Base-by-base conservation (phyloP, 2,329 filamentous ascomycete genomes). In the Neonectria ditissima region DNA sequence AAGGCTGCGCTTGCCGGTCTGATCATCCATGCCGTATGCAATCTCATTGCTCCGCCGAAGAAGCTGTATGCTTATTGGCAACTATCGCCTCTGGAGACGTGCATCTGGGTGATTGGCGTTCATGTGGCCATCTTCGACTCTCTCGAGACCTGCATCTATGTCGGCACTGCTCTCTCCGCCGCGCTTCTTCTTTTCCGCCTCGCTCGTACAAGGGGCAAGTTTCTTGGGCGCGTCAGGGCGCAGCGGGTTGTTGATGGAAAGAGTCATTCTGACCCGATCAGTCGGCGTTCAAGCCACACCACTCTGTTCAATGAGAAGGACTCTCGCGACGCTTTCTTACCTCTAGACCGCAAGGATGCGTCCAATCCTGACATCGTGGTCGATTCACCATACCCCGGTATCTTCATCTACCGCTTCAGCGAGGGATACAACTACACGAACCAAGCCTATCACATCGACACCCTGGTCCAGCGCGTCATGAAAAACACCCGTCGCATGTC, bases 21-120 rank as follows among this genome's bases (percentile, higher is more conserved):
- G 69, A 95, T 96, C 71, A 94, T 96, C 66, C 92, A 96, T 76
- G 92, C 92, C 3, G 92, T 96, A 0, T 89, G 88, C 69, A 92
- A 94, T 72, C 80, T 94, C 50, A 87, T 94, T 71, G 91, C 91
- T 0, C 87, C 90, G 1, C 92, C 92, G 1, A 90, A 90, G 69
- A 89, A 87, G 0, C 84, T 94, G 2, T 93, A 92, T 78, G 88
- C 91, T 63, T 94, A 93, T 80, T 94, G 92, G 92, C 84, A 87
- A 44, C 86, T 93, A 0, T 91, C 91, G 0, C 92, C 92, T 0
- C 72, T 93, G 0, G 92, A 95, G 73, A 87, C 91, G 0, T 63
- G 91, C 45, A 91, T 94, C 72, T 95, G 93, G 85, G 87, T 94
- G 62, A 83, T 86, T 30, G 91, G 92, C 71, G 91, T 94, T 7